A percentile compares a stretch with the other conserved stretches of the same genome.
These are phyloP conservation scores for Solanum hybrid DNA, from an alignment of 305 asterid genomes.

Conservation along the genomic window DNA sequence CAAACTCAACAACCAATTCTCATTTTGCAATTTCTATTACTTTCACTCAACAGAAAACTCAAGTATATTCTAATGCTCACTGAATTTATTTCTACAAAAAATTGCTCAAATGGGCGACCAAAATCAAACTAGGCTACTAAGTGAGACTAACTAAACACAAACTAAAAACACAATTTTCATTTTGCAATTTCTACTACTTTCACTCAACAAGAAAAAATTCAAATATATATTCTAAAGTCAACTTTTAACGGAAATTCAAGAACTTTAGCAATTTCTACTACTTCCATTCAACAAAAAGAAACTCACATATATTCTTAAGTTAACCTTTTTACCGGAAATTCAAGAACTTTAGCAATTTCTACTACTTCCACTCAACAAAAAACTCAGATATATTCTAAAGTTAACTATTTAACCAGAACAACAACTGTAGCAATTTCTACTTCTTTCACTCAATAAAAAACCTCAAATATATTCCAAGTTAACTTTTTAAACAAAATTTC, in stretches of 20 bases:
- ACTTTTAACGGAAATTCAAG: conserved; percentile 64
- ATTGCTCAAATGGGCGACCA: neutral
- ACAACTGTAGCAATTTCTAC: neutral
- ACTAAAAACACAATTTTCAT: neutral
- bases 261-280: conserved; percentile 11
- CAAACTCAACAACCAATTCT: neutral
- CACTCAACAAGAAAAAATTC: neutral
- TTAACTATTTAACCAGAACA: neutral
- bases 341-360: conserved; percentile 28
- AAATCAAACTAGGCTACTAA: neutral
- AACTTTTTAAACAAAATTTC: neutral
- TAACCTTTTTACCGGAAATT: conserved; percentile 52
- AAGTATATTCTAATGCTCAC: neutral
- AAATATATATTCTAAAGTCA: neutral
- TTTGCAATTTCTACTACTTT: neutral
- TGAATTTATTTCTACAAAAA: neutral
- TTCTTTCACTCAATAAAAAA: neutral
- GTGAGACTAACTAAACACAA: neutral
- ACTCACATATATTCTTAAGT: neutral
- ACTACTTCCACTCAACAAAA: neutral
- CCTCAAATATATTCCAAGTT: neutral
- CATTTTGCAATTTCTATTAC: neutral
- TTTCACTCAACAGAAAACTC: neutral
- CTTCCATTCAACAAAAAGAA: neutral
- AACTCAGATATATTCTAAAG: neutral